Evolutionary conservation across 306 rosid species (phyloP).

Genomic region (Arachis stenosperma): DNA sequence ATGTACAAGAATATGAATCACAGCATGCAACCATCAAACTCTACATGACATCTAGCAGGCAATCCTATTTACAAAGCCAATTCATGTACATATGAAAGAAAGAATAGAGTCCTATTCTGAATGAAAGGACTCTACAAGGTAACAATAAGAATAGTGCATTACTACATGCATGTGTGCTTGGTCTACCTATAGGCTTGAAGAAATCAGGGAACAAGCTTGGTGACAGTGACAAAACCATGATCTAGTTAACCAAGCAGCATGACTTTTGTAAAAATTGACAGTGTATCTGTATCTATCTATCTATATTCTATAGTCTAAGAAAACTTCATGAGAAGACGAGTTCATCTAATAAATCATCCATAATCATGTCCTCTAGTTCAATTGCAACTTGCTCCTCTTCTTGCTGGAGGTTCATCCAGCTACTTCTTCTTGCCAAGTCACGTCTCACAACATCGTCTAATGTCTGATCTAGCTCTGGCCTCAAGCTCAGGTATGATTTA

Average conservation of each 20-base stretch:
- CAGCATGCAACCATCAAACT: conserved; percentile 28
- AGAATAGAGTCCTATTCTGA: conserved; percentile 1
- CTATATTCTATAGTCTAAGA: background rate
- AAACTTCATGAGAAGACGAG: conserved; percentile 43
- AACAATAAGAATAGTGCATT: conserved; percentile 1
- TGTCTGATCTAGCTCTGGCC: conserved; percentile 78
- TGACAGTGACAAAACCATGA: no score
- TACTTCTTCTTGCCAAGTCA: conserved; percentile 58
- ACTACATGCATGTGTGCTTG: background rate
- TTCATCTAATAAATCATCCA: conserved; percentile 80
- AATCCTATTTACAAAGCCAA: conserved; percentile 21
- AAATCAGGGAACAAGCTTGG: no score
- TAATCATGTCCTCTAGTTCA: conserved; percentile 74
- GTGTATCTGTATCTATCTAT: no score
- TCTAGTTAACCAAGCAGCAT: no score
- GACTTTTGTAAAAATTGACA: no score
- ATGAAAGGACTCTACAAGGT: background rate
- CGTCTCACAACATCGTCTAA: conserved; percentile 74
- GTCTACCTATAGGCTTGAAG: background rate
- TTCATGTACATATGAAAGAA: conserved; percentile 18
- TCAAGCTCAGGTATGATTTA: conserved; percentile 52
- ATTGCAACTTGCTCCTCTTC: conserved; percentile 71
- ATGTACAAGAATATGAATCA: conserved; percentile 39
- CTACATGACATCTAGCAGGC: conserved; percentile 29
- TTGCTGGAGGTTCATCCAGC: conserved; percentile 81